A percentile compares a stretch with the other conserved stretches of the same genome.
phyloP scores from a whole-genome alignment of 2,329 filamentous ascomycete species.

The Tolypocladium sp. region DNA sequence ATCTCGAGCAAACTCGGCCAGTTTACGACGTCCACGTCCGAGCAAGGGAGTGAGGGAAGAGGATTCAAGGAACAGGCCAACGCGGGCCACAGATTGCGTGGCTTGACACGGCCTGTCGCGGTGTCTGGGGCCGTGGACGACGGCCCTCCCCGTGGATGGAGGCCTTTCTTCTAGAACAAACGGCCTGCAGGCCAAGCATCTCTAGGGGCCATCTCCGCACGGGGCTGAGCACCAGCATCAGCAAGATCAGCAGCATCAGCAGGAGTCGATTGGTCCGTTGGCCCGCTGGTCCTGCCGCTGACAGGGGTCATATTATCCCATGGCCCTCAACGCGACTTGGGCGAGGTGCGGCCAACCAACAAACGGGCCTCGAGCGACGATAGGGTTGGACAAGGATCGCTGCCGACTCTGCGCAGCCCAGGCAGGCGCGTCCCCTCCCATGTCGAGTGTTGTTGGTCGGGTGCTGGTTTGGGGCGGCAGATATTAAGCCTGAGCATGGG shows the following conservation, averaged over 20 bases:
- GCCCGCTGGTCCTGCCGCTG: no score
- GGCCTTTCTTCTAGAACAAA: neutral
- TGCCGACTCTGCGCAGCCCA: no score
- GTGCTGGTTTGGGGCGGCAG: no score
- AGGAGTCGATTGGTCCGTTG: no score
- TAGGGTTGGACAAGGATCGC: no score
- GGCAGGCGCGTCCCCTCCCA: no score
- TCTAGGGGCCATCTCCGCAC: neutral
- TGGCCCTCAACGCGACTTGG: neutral
- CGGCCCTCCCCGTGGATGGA: neutral
- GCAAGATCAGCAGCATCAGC: no score
- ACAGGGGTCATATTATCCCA: neutral
- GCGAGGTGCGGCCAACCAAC: neutral
- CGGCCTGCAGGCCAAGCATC: neutral
- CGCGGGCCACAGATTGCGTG: neutral
- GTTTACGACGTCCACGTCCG: neutral
- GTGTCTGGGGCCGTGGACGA: neutral
- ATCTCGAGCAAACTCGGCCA: neutral
- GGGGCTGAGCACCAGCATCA: neutral
- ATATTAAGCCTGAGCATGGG: neutral
- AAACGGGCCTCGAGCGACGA: neutral
- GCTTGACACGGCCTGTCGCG: neutral
- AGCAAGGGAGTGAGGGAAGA: neutral
- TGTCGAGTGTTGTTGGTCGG: no score
- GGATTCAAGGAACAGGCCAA: neutral